Base-by-base conservation (phyloP, 352 stramenopile species). In the Phytophthora pisi region DNA sequence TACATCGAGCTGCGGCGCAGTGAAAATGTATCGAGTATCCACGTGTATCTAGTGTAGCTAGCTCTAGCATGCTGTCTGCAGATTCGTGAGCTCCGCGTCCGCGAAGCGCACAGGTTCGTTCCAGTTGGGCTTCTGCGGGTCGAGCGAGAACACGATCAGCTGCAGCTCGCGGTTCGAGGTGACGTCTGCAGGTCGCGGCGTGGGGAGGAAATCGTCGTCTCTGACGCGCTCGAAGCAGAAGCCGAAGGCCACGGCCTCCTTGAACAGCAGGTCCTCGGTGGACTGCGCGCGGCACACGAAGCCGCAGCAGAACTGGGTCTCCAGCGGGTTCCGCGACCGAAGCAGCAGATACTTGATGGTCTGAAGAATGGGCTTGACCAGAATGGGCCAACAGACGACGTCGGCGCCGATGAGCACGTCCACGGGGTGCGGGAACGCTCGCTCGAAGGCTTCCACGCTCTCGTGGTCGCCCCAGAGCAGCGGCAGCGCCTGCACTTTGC, bases 351-450 rank as follows among this genome's bases (percentile, higher is more conserved):
- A 70, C 63, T 89, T 88, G 58, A 92, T 80, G 46, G 85, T 91
- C 60, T 86, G 78, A 26, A 93, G 64, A 49, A 92, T 79, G n/a
- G 85, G 85, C 42, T 86, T 81, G 13, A 93, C 76, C 24, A 91
- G 75, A 18, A 76, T 77, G 36, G 83, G 83, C 83, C 85, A 93
- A 64, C 84, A 90, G 30, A 92, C 79, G 23, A 92, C 85, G 57
- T 93, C 83, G 2, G 85, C 83, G 34, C 81, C 83, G 42, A 93
- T 72, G 46, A 93, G 47, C 18, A 91, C 36, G 57, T 92, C 81
- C 7, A 91, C 64, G 1, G 75, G 62, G n/a, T 79, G 50, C 13
- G 68, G 60, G 51, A 90, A 88, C 6, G 66, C 58, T n/a, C 57
- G 26, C 43, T 85, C 68, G 55, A 93, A 86, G n/a, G 59, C 59